Evolutionary conservation across 1,284 basidiomycete species (phyloP), one percentile per base, ranked within the genome.

Genomic region (Trichosporon ovoides): DNA sequence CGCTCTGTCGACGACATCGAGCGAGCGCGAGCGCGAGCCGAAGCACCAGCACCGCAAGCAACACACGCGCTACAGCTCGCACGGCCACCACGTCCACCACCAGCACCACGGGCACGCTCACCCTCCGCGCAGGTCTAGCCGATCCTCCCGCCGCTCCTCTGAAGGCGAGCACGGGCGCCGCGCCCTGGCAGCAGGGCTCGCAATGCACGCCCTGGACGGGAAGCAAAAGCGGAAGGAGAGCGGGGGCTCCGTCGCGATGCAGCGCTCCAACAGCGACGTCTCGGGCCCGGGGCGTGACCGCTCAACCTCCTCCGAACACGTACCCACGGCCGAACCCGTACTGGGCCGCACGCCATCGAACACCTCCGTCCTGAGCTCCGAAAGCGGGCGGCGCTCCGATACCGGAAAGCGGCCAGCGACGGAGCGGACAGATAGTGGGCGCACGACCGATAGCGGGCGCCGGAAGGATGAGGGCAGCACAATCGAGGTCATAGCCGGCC

Each of bases 101-200:
- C 56, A 18, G 24, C 59, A 52, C 51, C 56, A 57, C 22, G 38
- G 19, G 38, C 56, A 57, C 43, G 18, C 22, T 36, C 58, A 31
- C 62, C 57, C 43, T 24, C 14, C 55, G 57, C 35, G 24, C 51
- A 50, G 64, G 35, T 52, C 59, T 18, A 49, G 57, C 35, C 64
- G 56, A 49, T 24, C 12, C 52, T 55, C 22, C 7, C 61, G 68
- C 22, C 61, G 71, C 24, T 40, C 58, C 9, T 66, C 62, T 22
- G 74, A 72, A 28, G 63, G 70, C 4, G 74, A 75, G 38, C 38
- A 51, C 19, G 72, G 74, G 2, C 59, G 69, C n/a, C 63, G 72
- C 31, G 74, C 71, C 7, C 24, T 71, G 46, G 65, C 62, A 0
- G 71, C 72, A 14, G 74, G 73, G 7, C 54, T 76, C 31, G 63